Conservation (phyloP, 1,284 basidiomycete species). For the Psilocybe mexicana region DNA sequence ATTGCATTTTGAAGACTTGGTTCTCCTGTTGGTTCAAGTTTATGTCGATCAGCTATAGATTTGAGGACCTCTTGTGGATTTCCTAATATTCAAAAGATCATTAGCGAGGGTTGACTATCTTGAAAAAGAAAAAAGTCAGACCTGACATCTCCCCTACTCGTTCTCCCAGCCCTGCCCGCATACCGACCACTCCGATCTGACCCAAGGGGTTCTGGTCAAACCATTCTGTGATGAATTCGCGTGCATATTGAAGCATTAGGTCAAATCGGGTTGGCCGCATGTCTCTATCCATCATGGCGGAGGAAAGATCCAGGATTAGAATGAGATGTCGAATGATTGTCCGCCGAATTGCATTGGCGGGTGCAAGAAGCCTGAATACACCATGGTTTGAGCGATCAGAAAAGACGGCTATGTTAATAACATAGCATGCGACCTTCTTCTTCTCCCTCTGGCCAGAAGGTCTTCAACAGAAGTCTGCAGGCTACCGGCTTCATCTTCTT, state of each 20-base stretch:
- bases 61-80: conserved; percentile 94
- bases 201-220: conserved; percentile 99
- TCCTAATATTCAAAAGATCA: conserved; percentile 46
- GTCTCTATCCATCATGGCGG: conserved; percentile 93
- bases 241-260: conserved; percentile 84
- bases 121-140: conserved; percentile 33
- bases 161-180: conserved; percentile 88
- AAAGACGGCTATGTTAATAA: conserved; percentile 5
- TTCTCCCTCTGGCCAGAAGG: conserved; percentile 81
- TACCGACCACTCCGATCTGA: conserved; percentile 93
- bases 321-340: conserved; percentile 97
- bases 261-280: conserved; percentile 94
- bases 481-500: conserved; percentile 94
- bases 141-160: conserved; percentile 88
- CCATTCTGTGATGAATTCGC: conserved; percentile 94
- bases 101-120: background rate
- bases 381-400: background rate
- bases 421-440: conserved; percentile 64
- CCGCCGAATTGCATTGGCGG: conserved; percentile 85
- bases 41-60: conserved; percentile 83
- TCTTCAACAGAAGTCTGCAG: conserved; percentile 89
- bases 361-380: conserved; percentile 64
- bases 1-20: conserved; percentile 96
- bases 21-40: conserved; percentile 88
- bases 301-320: conserved; percentile 87